Base-by-base conservation (phyloP, 768 basidiomycete species). In the Auricularia sp. region DNA sequence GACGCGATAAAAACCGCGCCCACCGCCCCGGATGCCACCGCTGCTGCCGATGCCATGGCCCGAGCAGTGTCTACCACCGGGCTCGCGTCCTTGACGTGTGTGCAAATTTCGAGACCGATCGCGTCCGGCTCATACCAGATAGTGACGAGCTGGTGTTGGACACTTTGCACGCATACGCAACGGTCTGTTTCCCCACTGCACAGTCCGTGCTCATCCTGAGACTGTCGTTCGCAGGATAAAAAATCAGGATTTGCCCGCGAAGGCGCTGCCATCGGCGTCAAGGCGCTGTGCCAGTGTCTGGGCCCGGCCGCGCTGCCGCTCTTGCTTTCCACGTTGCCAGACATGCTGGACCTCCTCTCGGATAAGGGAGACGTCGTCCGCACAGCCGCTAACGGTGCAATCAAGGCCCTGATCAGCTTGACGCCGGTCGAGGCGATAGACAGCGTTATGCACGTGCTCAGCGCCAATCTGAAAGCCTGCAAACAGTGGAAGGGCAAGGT, bases 401-500 rank as follows among this genome's bases (percentile, higher is more conserved):
- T 87, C 69, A 95, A 93, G 74, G 79, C 88, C 42, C 87, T 97
- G 72, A 76, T 96, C 66, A 91, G 91, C 71, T 82, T 88, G 56
- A 84, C 86, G 65, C 92, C 94, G 43, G 86, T 93, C 1, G 93
- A 97, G 74, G 81, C 89, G 2, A 86, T 82, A n/a, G 79, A 84
- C 35, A 70, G 83, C 63, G 84, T 88, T 6, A 91, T 90, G 68
- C 79, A 84, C 51, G 76, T 79, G 33, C 80, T 98, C 34, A 88
- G 88, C 71, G 79, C 79, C 35, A 84, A 95, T 66, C 73, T 98
- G 29, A 88, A 92, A 64, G 82, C 81, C 61, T 70, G 69, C 51
- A 92, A 91, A 58, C 96, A 97, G 77, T 98, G 96, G 96, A 84
- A 87, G 68, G 85, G 88, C 65, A 98, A 98, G 79, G 88, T 97